Conservation (phyloP, 1,284 basidiomycete species). For the Cutaneotrichosporon curvatum region DNA sequence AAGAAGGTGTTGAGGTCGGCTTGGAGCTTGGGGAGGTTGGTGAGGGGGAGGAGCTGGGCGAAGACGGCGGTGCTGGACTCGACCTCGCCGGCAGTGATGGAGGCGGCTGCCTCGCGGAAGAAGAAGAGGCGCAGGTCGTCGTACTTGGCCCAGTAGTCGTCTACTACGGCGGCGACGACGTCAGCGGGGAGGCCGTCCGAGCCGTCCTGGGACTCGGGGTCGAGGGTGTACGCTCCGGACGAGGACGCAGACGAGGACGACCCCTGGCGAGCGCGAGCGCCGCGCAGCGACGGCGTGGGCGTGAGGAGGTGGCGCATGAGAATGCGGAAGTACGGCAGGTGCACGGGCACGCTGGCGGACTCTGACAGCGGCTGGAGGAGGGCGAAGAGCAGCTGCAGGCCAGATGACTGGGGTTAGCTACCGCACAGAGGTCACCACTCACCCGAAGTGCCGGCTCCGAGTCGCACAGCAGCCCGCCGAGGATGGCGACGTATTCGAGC, state of each 20-base stretch:
- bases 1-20: slow-evolving; percentile 80
- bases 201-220: slow-evolving; percentile 24
- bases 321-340: slow-evolving; percentile 38
- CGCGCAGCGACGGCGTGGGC: slow-evolving; percentile 36
- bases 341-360: slow-evolving; percentile 49
- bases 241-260: slow-evolving; percentile 44
- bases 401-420: slow-evolving; percentile 54
- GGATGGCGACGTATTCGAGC: slow-evolving; percentile 58
- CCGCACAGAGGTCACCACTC: slow-evolving; percentile 23
- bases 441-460: slow-evolving; percentile 60
- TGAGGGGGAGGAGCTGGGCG: slow-evolving; percentile 66
- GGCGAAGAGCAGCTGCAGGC: slow-evolving; percentile 71
- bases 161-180: slow-evolving; percentile 49
- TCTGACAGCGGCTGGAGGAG: slow-evolving; percentile 69
- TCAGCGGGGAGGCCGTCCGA: slow-evolving; percentile 54
- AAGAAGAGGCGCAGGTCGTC: slow-evolving; percentile 89
- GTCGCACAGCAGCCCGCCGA: slow-evolving; percentile 65
- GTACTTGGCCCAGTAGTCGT: slow-evolving; percentile 47
- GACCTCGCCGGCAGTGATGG: slow-evolving; percentile 5
- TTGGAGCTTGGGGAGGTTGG: slow-evolving; percentile 69
- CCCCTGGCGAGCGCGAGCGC: slow-evolving; percentile 29
- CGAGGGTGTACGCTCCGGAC: slow-evolving; percentile 11
- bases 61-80: slow-evolving; percentile 58
- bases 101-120: slow-evolving; percentile 65
- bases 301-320: slow-evolving; percentile 34